These are phyloP conservation scores for Gilbertella persicaria DNA, from an alignment of 371 early-diverging fungal genomes.

Conservation along the genomic window DNA sequence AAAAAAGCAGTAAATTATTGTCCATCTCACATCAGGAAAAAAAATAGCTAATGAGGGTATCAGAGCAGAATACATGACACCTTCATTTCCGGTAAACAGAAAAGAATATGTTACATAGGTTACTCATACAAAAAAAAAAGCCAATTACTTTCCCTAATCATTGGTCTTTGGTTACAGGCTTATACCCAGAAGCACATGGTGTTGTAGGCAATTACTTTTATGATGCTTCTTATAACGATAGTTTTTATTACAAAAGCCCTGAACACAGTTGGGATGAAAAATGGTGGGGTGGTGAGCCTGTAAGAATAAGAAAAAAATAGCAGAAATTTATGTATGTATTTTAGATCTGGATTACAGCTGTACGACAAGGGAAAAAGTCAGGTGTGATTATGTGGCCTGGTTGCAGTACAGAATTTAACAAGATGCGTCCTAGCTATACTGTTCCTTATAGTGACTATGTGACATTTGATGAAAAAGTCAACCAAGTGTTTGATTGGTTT, in stretches of 20 bases:
- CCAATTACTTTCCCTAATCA: conserved; percentile 95
- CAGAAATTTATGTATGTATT: neutral
- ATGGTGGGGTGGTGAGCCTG: conserved; percentile 95
- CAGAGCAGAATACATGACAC: conserved; percentile 69
- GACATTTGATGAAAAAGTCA: conserved; percentile 60
- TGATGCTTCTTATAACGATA: conserved; percentile 73
- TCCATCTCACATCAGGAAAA: neutral
- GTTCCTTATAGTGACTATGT: conserved; percentile 57
- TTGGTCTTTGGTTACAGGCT: conserved; percentile 89
- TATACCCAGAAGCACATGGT: conserved; percentile 91
- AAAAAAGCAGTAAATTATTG: neutral
- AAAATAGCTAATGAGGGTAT: conserved; percentile 49
- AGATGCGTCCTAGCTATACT: conserved; percentile 64
- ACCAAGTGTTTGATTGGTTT: conserved; percentile 75
- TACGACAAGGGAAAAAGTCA: conserved; percentile 63
- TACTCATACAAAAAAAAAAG: conserved; percentile 18
- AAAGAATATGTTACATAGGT: no score
- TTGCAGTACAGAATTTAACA: conserved; percentile 56
- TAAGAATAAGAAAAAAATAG: conserved; percentile 27
- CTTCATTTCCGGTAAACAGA: conserved; percentile 70
- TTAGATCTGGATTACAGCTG: conserved; percentile 91
- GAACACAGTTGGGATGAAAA: conserved; percentile 60
- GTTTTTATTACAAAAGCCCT: conserved; percentile 79
- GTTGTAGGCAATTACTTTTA: conserved; percentile 90
- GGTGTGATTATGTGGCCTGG: conserved; percentile 94